Base-by-base conservation (phyloP, 163 green algal species). In the Scenedesmus sp. region DNA sequence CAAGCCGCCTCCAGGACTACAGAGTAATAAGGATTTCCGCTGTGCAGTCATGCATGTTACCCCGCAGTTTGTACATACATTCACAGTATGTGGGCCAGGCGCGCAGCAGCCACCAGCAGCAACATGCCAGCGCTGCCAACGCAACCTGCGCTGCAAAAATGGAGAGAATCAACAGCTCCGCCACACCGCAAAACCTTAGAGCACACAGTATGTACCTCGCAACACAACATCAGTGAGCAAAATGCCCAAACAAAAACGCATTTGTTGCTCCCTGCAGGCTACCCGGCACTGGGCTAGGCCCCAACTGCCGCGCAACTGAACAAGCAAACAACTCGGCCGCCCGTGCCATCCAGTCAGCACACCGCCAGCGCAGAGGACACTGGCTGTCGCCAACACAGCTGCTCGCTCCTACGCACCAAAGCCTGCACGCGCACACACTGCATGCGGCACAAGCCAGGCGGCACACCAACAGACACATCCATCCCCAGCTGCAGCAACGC, bases 71-170 rank as follows among this genome's bases (percentile, higher is more conserved):
- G 70, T 52, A 79, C 70, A 79, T 79, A 79, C 70, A 52, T 79
- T 79, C 70, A 52, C 70, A 79, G 70, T 79, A 79, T 79, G 70
- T 79, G 66, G 66, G 70, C 70, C 70, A 79, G 70, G 70, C 70
- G 5, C 70, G 70, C 70, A 79, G 66, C 66, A 76, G 66, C 66
- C 26, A 18, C 66, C n/a, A 76, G 66, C 66, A 76, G 70, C 70
- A 79, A 52, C 70, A 79, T 79, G 70, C 64, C 12, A 13, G 23
- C 26, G 66, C 66, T 13, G 70, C 70, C 20, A 46, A 15, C 23
- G 13, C 70, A 79, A 23, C 70, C 70, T 79, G 70, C 70, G 70
- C 70, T 52, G 70, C 23, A 52, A 79, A 79, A 79, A 79, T 79
- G 70, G 70, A 79, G 23, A 46, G 23, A 6, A 79, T 77, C 70